Evolutionary conservation across 495 filamentous ascomycete species (phyloP), one percentile per base, ranked within the genome.

Genomic region (Choiromyces venosus): DNA sequence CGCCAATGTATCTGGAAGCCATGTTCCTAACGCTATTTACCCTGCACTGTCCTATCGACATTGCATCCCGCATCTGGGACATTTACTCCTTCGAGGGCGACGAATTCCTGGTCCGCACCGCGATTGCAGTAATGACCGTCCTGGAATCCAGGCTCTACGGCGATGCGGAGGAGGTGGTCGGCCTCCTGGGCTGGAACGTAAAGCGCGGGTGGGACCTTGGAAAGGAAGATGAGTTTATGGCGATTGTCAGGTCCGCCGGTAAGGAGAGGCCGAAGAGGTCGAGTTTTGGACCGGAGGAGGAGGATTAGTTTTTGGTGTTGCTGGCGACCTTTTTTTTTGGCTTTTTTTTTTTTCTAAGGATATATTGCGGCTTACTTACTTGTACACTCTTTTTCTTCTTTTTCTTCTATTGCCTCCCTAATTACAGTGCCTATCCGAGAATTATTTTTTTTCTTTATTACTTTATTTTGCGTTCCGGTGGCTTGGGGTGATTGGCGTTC

Each of bases 21-120:
- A 73, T 88, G 69, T 89, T 89, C 74, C 81, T 83, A 12, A 82
- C 84, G 42, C 82, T 89, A 18, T 88, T 88, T 74, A 88, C 87
- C 3, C 75, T 81, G n/a, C 83, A 85, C 66, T 81, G 87, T 21
- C 84, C 85, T 37, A 83, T 97, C 4, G 94, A 97, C 75, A 87
- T 90, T 69, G 88, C 88, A 18, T 89, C 89, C 38, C 87, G 95
- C 16, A 84, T 98, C 5, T 97, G 93, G 93, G 95, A 99, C 80
- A 91, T 96, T 37, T 95, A 93, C 84, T 90, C 94, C 2, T 97
- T 98, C 72, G 95, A 99, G 81, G 94, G 93, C 4, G 95, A 98
- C 77, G 86, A 88, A 12, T 86, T 93, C 19, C 85, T 97, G 16
- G 88, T 97, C 35, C 87, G 94, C 3, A 89, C 92, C 0, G 91